phyloP scores from a whole-genome alignment of 176 grass and related monocot species.

The Eleusine coracana region DNA sequence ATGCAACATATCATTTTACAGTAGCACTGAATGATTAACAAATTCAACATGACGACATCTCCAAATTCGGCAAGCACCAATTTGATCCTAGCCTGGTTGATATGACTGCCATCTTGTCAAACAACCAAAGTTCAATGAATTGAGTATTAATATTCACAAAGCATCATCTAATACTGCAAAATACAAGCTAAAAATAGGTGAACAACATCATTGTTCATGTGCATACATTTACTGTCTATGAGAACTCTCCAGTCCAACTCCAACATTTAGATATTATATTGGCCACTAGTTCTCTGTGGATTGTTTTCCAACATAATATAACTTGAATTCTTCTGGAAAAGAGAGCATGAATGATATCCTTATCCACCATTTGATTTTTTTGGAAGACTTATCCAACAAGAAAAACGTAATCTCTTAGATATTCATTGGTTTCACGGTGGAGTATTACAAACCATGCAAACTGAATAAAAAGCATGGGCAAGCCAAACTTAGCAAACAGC shows the following conservation, averaged over 20 bases:
- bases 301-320: constrained; percentile 10
- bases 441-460: constrained; percentile 11
- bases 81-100: background rate
- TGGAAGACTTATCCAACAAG: background rate
- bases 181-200: constrained; percentile 14
- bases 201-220: background rate
- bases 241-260: background rate
- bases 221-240: background rate
- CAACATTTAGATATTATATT: background rate
- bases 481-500: constrained; percentile 35
- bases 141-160: background rate
- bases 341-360: background rate
- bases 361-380: background rate
- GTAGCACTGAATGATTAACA: background rate
- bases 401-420: background rate
- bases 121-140: background rate
- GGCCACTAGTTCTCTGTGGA: background rate
- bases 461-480: background rate
- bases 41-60: background rate
- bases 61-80: background rate
- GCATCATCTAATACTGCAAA: background rate
- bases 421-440: background rate
- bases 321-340: background rate
- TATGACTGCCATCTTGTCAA: background rate
- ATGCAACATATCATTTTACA: constrained; percentile 16